Conservation (phyloP, 306 rosid genomes). For the Oemleria cerasiformis region DNA sequence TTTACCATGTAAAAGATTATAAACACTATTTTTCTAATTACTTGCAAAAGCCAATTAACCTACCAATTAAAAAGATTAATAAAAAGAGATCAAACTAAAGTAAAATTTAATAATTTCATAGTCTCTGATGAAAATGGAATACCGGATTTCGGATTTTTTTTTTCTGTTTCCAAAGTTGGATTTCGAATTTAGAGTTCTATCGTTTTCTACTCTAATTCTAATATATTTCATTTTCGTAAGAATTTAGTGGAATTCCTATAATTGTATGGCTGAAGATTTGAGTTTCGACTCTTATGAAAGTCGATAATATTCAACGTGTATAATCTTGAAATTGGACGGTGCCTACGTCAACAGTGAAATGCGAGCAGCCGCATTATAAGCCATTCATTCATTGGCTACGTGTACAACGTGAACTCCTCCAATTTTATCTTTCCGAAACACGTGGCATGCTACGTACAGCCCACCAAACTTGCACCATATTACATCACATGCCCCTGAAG, state of each 20-base stretch:
- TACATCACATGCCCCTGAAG: not conserved
- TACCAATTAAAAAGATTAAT: no score
- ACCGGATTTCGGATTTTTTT: no score
- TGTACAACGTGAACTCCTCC: conserved; percentile 2
- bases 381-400: conserved; percentile 17
- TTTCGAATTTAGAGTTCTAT: no score
- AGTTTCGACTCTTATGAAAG: no score
- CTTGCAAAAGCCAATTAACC: not conserved
- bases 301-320: no score
- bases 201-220: no score
- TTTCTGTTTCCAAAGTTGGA: no score
- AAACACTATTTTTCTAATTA: not conserved
- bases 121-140: not conserved
- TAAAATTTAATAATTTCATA: not conserved
- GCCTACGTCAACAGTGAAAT: not conserved
- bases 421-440: not conserved
- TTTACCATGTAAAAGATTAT: not conserved
- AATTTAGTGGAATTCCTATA: no score
- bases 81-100: no score
- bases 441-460: not conserved
- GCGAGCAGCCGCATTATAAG: not conserved
- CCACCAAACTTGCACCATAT: not conserved
- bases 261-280: no score
- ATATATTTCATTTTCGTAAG: no score
- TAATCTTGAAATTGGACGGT: not conserved